phyloP scores from a whole-genome alignment of 176 grass and related monocot species.

The Triticum dicoccoides region DNA sequence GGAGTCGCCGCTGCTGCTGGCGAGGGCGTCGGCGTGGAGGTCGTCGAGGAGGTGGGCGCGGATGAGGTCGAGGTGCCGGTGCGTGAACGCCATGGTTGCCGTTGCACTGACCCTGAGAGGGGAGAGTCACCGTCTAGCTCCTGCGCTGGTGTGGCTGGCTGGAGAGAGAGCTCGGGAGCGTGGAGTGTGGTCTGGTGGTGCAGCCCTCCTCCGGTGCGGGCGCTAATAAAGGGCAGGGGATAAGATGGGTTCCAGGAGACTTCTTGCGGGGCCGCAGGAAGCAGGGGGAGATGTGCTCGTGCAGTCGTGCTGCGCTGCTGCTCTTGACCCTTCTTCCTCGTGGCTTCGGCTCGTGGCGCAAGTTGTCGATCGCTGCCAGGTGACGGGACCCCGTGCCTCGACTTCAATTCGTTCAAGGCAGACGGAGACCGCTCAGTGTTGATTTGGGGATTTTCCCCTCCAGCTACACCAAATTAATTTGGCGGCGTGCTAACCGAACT shows the following conservation, averaged over 20 bases:
- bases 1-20: not conserved
- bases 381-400: not conserved
- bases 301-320: not conserved
- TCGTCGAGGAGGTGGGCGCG: slow-evolving; percentile 51
- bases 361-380: not conserved
- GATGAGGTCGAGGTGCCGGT: slow-evolving; percentile 51
- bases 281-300: not conserved
- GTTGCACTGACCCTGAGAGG: not conserved
- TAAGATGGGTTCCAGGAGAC: not conserved
- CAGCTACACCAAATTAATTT: too few species aligned
- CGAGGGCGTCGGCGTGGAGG: not conserved
- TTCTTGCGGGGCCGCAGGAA: not conserved
- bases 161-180: too few species aligned
- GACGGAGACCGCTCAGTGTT: not conserved
- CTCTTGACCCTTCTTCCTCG: not conserved
- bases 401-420: not conserved
- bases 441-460: too few species aligned
- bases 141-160: not conserved
- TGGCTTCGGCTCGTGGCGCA: not conserved
- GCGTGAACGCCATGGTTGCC: slow-evolving; percentile 26
- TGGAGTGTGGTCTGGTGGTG: not conserved
- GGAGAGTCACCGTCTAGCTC: not conserved
- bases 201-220: not conserved
- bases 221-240: not conserved
- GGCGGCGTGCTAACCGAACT: too few species aligned